Base-by-base conservation (phyloP, 495 filamentous ascomycete species). In the Neurospora terricola region DNA sequence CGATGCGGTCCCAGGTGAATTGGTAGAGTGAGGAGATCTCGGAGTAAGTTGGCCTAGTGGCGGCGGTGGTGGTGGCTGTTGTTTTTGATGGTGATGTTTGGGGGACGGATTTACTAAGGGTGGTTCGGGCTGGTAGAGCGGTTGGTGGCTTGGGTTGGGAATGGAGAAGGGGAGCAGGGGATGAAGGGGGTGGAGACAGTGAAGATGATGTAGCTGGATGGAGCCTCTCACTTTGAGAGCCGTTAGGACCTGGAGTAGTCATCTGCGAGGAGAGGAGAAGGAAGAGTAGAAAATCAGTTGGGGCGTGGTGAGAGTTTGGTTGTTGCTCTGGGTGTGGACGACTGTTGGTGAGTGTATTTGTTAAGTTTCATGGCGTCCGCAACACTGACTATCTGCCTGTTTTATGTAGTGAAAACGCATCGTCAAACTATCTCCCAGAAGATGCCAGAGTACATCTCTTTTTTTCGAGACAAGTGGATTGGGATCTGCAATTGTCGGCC, bases 81-180 rank as follows among this genome's bases (percentile, higher is more conserved):
- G 14, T 30, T 2, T 14, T 34, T 16, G 27, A 45, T 4, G 42
- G 7, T 59, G 23, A 34, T 7, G 0, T 4, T 18, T 8, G 12
- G 3, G 27, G 54, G 1, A 18, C 1, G 3, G 54, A 30, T 10
- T 34, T 34, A 6, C 30, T 66, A 1, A 27, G 18, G 8, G 21
- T n/a, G 21, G 7, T 11, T 36, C 9, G 45, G 16, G 27, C 0
- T 27, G 16, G 18, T 21, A 34, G 38, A 16, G 14, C 39, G n/a
- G 36, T 21, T 27, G 48, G 48, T 74, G 70, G 76, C 66, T 75
- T 72, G 71, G 72, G 21, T 72, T 68, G 69, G 71, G 72, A 73
- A 69, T 59, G 54, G 76, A 73, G 39, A 73, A 76, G 71, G 76
- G 69, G 71, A 72, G 48, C 62, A 77, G 72, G 75, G 54, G 72